Evolutionary conservation across 768 basidiomycete genomes (phyloP).

Genomic region (Rossbeevera mucosa): DNA sequence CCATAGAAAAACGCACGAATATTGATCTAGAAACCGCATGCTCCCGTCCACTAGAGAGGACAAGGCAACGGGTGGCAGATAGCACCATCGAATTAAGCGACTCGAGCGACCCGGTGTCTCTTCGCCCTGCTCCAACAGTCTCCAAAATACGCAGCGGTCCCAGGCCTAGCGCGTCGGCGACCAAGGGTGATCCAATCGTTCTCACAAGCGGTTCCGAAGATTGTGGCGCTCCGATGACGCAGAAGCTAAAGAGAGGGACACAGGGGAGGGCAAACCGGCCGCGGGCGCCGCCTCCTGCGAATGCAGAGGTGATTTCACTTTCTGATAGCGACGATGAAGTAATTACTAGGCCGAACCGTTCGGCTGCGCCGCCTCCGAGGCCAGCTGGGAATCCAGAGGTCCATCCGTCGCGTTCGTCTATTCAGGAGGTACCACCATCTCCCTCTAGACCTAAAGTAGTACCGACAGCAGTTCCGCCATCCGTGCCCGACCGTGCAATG

Average conservation of each 20-base stretch:
- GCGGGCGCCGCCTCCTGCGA: conserved; percentile 3
- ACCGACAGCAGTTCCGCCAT: background rate
- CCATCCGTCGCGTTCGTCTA: background rate
- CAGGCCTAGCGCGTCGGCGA: background rate
- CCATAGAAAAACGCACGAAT: conserved; percentile 13
- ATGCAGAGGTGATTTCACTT: conserved; percentile 28
- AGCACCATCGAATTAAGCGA: conserved; percentile 20
- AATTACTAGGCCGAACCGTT: background rate
- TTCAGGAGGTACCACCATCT: background rate
- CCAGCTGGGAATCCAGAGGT: background rate
- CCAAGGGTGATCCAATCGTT: conserved; percentile 18
- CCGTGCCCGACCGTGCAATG: background rate
- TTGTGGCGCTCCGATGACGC: background rate
- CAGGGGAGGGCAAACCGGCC: conserved; percentile 1
- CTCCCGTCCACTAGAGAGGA: conserved; percentile 12
- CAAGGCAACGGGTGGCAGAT: conserved; percentile 3
- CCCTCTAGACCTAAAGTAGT: background rate
- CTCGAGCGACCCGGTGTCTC: conserved; percentile 15
- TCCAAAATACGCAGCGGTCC: background rate
- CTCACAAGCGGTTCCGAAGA: conserved; percentile 25
- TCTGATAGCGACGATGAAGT: conserved; percentile 23
- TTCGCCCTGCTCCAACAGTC: conserved; percentile 4
- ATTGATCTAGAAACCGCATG: conserved; percentile 2
- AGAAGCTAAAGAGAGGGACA: background rate
- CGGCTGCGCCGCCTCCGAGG: background rate